Percentiles rank a stretch among this genome's conserved stretches.
Evolutionary conservation across 768 basidiomycete species (phyloP).

Genomic region (Punctularia strigosozonata): DNA sequence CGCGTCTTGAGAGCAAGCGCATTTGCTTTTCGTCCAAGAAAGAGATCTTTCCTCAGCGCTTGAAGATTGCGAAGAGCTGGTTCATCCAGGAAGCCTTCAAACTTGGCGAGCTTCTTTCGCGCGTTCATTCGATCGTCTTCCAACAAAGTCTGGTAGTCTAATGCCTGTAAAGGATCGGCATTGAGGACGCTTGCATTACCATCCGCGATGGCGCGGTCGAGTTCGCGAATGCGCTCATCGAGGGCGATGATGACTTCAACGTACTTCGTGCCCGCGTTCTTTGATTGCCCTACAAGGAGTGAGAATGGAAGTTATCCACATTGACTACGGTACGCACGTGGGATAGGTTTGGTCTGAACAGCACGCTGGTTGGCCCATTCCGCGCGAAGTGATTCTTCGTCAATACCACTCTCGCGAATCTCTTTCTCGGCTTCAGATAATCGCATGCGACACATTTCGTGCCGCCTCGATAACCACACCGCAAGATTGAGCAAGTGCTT

Average conservation of each 20-base stretch:
- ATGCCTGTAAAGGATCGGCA: no score
- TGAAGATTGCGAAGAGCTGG: slow-evolving; percentile 2
- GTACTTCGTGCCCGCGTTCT: not conserved
- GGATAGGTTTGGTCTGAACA: not conserved
- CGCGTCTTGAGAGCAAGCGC: slow-evolving; percentile 10
- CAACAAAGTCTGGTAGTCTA: no score
- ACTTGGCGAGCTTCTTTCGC: not conserved
- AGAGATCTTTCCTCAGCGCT: slow-evolving; percentile 4
- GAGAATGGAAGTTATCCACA: not conserved
- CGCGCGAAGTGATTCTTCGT: not conserved
- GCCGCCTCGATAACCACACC: slow-evolving; percentile 5
- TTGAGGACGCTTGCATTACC: no score
- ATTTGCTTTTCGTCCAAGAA: slow-evolving; percentile 11
- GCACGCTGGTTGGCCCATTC: not conserved
- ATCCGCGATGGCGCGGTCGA: not conserved
- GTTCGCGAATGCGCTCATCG: not conserved
- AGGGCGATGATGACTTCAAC: not conserved
- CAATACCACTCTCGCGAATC: not conserved
- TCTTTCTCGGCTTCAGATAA: not conserved
- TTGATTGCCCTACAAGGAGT: not conserved
- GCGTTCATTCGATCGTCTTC: not conserved
- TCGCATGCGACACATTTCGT: not conserved
- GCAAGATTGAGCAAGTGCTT: slow-evolving; percentile 8
- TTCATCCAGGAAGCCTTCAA: slow-evolving; percentile 5
- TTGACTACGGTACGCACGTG: not conserved